Evolutionary conservation across 257 asterid species (phyloP).

Genomic region (Solanum corneliomulleri): DNA sequence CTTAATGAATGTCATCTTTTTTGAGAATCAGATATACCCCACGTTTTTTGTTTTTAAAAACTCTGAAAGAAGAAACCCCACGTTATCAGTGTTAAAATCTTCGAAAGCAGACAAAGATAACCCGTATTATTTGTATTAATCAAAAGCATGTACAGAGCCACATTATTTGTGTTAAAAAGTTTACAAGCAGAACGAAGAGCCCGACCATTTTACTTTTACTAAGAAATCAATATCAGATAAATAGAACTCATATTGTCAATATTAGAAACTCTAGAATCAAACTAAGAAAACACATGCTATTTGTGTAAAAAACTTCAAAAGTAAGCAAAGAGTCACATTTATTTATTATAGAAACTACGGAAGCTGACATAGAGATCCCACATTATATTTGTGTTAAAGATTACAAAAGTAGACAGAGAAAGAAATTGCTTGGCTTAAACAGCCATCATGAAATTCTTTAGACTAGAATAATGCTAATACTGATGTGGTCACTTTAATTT

Average conservation of each 20-base stretch:
- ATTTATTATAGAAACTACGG: background rate
- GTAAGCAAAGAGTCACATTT: background rate
- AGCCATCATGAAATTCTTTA: background rate
- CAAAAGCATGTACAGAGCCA: background rate
- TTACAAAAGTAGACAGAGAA: background rate
- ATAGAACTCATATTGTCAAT: background rate
- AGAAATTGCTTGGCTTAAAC: background rate
- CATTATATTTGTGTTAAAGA: background rate
- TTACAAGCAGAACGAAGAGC: background rate
- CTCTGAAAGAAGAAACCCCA: background rate
- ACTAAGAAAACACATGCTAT: background rate
- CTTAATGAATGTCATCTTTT: background rate
- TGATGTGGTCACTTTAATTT: background rate
- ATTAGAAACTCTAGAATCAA: background rate
- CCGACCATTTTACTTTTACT: background rate
- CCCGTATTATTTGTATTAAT: too few relatives aligned
- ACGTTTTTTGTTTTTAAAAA: too few relatives aligned
- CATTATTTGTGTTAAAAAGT: background rate
- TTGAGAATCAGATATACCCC: background rate
- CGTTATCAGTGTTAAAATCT: background rate
- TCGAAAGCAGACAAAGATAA: background rate
- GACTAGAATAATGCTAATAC: background rate
- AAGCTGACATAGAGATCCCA: background rate
- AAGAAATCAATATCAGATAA: too few relatives aligned
- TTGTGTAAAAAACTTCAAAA: background rate